Evolutionary conservation across 805 yeast genomes (phyloP), one percentile per base, ranked within the genome.

Genomic region (Zygoascus flipseniorum): DNA sequence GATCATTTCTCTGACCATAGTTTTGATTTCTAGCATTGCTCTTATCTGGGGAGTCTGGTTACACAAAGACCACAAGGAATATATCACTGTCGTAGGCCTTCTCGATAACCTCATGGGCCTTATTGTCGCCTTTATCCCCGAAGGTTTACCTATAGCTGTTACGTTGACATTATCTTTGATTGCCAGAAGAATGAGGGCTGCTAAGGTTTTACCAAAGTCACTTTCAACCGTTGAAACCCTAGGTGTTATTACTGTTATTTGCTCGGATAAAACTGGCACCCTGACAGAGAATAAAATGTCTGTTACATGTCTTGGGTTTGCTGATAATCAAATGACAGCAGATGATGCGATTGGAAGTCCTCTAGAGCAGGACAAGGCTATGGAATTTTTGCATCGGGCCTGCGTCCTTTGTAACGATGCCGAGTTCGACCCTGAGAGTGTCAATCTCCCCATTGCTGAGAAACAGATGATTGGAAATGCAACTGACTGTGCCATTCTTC

Each of bases 171-270:
- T 79, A 52, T 65, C 76, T 32, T 71, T 78, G 43, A 74, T 79
- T 28, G 80, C 82, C 18, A 62, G 63, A 42, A 68, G 67, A 47
- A 77, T 79, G 80, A 70, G 66, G 48, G 68, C 69, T 52, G 64
- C 69, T 55, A 72, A 74, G 49, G 72, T 79, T 35, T 65, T 77
- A 49, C 76, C 78, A 51, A 73, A 77, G 56, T 66, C 76, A 2
- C 64, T 77, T 50, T 64, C 76, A 14, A 72, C 75, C 26, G 78
- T 78, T 28, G 85, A 80, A 62, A 80, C 84, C 16, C 68, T 80
- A 57, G 85, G 84, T 14, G 72, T 79, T 14, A 77, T 79, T 20
- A 76, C 77, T 60, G 80, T 83, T 72, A 53, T 77, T 69, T 67
- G 82, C 78, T 51, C 74, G 65, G 68, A 78, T 76, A 60, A 77